A percentile compares a stretch with the other conserved stretches of the same genome.
Conservation (phyloP, 352 stramenopile genomes). For the Phytopythium ostracodes region DNA sequence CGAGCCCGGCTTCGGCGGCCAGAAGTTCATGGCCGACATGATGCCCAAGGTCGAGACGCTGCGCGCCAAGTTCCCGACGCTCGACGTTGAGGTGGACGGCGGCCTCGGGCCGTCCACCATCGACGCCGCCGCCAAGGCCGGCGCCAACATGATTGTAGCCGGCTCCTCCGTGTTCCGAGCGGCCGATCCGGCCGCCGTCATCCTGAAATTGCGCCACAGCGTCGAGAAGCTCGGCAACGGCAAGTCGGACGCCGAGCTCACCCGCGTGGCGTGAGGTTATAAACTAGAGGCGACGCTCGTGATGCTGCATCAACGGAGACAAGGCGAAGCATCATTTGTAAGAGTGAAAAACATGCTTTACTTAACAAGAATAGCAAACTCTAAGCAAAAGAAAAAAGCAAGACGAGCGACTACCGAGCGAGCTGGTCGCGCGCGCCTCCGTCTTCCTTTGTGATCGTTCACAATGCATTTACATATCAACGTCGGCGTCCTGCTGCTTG, state of each 20-base stretch:
- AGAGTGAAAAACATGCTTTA: neutral
- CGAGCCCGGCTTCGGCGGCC: constrained; percentile 96
- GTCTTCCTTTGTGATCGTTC: neutral
- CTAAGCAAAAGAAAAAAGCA: constrained; percentile 16
- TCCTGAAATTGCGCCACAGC: constrained; percentile 78
- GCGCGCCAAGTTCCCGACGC: constrained; percentile 86
- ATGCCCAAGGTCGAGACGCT: constrained; percentile 93
- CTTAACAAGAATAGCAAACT: constrained; percentile 17
- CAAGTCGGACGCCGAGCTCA: constrained; percentile 60
- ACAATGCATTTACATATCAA: constrained; percentile 45
- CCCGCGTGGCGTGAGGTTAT: constrained; percentile 1
- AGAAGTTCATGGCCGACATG: constrained; percentile 96
- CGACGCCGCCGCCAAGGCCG: constrained; percentile 89
- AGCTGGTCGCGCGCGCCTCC: neutral
- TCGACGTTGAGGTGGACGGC: constrained; percentile 98
- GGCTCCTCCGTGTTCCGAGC: constrained; percentile 93
- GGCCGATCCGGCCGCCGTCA: constrained; percentile 55
- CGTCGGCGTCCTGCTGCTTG: constrained; percentile 38
- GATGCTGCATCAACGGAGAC: neutral
- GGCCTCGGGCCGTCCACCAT: constrained; percentile 93
- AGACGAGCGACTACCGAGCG: neutral
- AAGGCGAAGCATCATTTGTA: neutral
- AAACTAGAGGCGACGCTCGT: neutral
- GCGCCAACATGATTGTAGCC: constrained; percentile 97
- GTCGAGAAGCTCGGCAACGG: constrained; percentile 80